Percentiles rank a stretch among this genome's conserved stretches.
These are phyloP conservation scores for Lactuca sativa DNA, from an alignment of 129 eudicot genomes.

Conservation along the genomic window DNA sequence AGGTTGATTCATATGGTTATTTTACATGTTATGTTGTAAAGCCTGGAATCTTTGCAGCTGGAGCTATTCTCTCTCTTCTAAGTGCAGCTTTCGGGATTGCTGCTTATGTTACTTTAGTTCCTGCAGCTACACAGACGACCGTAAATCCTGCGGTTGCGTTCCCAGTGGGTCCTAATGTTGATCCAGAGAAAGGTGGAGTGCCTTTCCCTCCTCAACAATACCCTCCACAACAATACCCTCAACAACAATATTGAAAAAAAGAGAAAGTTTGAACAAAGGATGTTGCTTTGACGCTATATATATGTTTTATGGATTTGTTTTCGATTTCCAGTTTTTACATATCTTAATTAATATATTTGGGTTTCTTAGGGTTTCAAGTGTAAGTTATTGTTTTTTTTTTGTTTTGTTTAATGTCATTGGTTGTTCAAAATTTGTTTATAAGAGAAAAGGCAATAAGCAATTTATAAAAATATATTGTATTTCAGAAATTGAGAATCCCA, in stretches of 20 bases:
- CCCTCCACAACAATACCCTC: constrained; percentile 8
- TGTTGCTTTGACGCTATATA: neutral
- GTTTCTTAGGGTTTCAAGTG: neutral
- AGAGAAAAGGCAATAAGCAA: neutral
- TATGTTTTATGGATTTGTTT: neutral
- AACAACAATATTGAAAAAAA: neutral
- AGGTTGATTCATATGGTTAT: neutral
- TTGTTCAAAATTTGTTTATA: neutral
- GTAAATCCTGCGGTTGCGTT: neutral
- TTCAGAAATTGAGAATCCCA: too few relatives aligned
- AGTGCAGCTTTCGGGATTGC: constrained; percentile 13
- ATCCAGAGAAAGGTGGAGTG: constrained; percentile 13
- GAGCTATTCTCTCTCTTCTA: constrained; percentile 10
- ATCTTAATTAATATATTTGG: neutral
- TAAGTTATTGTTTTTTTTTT: neutral
- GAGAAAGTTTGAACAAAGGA: neutral
- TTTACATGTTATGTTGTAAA: constrained; percentile 6
- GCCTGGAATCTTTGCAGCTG: constrained; percentile 28
- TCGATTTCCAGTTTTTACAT: neutral
- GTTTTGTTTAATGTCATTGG: neutral
- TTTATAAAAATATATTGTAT: too few relatives aligned
- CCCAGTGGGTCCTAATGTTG: neutral
- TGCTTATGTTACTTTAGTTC: constrained; percentile 1
- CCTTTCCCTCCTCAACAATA: constrained; percentile 9
- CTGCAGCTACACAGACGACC: neutral